Evolutionary conservation across 1,139 yeast genomes (phyloP).

Genomic region (Eremothecium cymbalariae): DNA sequence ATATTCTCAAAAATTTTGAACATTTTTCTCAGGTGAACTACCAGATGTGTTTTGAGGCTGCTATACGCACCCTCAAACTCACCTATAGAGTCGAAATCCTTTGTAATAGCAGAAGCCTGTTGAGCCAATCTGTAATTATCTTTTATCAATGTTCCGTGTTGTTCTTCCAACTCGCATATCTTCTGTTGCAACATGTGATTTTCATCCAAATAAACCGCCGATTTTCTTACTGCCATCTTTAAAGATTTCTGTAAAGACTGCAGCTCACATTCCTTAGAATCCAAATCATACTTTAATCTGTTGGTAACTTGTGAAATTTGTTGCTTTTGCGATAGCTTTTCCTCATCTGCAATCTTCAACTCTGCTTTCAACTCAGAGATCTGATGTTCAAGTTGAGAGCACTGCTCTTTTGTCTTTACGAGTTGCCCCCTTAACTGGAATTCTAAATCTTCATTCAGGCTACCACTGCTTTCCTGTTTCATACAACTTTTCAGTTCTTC

Average conservation of each 20-base stretch:
- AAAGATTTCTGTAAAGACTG: conserved; percentile 18
- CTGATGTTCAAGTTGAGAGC: conserved; percentile 16
- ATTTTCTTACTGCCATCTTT: conserved; percentile 41
- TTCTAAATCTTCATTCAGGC: conserved; percentile 18
- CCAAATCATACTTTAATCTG: conserved; percentile 31
- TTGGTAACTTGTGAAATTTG: conserved; percentile 15
- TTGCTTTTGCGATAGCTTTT: conserved; percentile 12
- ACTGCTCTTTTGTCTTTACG: conserved; percentile 18
- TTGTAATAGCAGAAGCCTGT: conserved; percentile 32
- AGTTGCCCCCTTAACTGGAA: conserved; percentile 17
- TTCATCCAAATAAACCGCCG: conserved; percentile 43
- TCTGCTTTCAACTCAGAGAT: conserved; percentile 9
- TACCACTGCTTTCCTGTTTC: conserved; percentile 16
- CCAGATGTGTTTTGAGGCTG: conserved; percentile 24
- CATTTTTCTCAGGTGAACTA: conserved; percentile 37
- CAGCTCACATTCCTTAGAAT: conserved; percentile 13
- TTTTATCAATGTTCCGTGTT: conserved; percentile 19
- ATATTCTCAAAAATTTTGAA: conserved; percentile 45
- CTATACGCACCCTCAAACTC: conserved; percentile 15
- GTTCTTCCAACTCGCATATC: conserved; percentile 31
- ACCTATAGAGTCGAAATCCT: conserved; percentile 6
- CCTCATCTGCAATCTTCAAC: conserved; percentile 3
- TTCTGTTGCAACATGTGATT: conserved; percentile 40
- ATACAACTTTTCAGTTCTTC: conserved; percentile 19
- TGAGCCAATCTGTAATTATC: conserved; percentile 35